Percentiles rank a stretch among this genome's conserved stretches.
These are phyloP conservation scores for Lanmaoa pseudosensibilis DNA, from an alignment of 768 basidiomycete species.

Conservation along the genomic window DNA sequence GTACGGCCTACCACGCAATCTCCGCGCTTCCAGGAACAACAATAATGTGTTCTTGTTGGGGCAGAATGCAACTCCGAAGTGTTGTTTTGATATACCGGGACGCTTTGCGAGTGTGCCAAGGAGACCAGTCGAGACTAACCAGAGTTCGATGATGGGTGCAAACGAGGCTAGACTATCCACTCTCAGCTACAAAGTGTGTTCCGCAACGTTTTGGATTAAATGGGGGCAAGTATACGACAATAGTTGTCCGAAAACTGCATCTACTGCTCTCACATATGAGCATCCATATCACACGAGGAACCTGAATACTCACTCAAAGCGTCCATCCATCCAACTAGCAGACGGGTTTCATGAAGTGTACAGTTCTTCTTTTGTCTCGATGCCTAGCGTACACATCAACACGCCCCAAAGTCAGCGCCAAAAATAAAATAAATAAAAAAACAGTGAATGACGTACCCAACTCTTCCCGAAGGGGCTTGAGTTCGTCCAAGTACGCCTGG, in stretches of 20 bases:
- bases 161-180: not conserved
- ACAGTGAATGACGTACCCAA: conserved; percentile 57
- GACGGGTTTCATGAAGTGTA: conserved; percentile 43
- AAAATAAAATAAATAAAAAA: not conserved
- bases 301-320: conserved; percentile 17
- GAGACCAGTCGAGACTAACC: not conserved
- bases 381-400: conserved; percentile 37
- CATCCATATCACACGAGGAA: not conserved
- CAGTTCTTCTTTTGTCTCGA: conserved; percentile 63
- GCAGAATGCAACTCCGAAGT: not conserved
- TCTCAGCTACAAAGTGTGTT: not conserved
- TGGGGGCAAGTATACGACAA: conserved; percentile 19
- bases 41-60: not conserved
- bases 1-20: not conserved
- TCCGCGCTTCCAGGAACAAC: not conserved
- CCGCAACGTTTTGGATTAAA: conserved; percentile 21
- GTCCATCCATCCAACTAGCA: conserved; percentile 10
- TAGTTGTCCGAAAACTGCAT: conserved; percentile 21
- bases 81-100: not conserved
- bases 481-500: conserved; percentile 87
- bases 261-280: conserved; percentile 23
- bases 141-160: not conserved
- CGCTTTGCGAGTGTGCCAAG: not conserved
- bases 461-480: conserved; percentile 86
- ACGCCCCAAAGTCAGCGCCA: not conserved